Evolutionary conservation across 1,284 basidiomycete genomes (phyloP).

Genomic region (Sphaerobolus stellatus): DNA sequence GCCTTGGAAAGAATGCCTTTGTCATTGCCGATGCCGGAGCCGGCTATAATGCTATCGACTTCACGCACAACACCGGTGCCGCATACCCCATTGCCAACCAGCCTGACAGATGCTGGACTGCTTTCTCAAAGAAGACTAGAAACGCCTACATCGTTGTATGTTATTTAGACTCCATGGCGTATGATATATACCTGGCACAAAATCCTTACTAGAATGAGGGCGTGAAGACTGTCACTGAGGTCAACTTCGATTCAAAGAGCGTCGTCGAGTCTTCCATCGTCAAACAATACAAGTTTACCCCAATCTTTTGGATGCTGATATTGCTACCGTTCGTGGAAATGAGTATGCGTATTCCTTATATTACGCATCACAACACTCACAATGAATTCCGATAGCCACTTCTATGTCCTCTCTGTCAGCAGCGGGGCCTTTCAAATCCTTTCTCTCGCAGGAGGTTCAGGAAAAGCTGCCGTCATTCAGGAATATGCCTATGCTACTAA

Average conservation of each 20-base stretch:
- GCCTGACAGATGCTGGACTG: conserved; percentile 49
- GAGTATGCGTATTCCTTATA: too few relatives aligned
- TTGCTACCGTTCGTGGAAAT: conserved; percentile 41
- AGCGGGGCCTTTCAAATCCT: too few relatives aligned
- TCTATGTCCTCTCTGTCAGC: too few relatives aligned
- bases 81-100: conserved; percentile 29
- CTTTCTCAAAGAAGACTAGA: conserved; percentile 44
- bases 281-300: conserved; percentile 44
- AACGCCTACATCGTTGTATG: conserved; percentile 45
- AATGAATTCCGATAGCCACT: too few relatives aligned
- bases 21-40: conserved; percentile 33
- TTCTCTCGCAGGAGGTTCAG: too few relatives aligned
- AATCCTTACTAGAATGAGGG: conserved; percentile 33
- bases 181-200: too few relatives aligned
- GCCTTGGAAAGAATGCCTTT: conserved; percentile 33
- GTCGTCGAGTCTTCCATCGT: conserved; percentile 45
- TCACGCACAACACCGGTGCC: conserved; percentile 19
- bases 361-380: too few relatives aligned
- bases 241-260: conserved; percentile 44
- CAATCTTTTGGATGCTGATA: conserved; percentile 40
- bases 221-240: conserved; percentile 45
- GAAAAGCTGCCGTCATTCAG: too few relatives aligned
- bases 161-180: background rate
- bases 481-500: too few relatives aligned
- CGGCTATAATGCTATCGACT: conserved; percentile 33